Evolutionary conservation across 192 early-diverging fungal species (phyloP), one percentile per base, ranked within the genome.

Genomic region (Backusella circina): DNA sequence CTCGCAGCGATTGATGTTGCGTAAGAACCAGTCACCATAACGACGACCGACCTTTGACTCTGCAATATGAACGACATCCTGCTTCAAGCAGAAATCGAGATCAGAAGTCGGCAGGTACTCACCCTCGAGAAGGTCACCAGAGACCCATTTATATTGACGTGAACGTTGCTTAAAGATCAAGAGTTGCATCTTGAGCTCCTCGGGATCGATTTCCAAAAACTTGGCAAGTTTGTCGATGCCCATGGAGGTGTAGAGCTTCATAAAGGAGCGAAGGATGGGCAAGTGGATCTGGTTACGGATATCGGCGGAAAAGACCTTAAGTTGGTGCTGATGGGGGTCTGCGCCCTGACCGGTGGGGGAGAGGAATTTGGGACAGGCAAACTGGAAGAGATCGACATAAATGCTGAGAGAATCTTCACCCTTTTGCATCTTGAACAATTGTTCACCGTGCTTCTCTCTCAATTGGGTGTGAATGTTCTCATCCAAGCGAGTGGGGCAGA

Each of bases 171-270:
- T 98, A 84, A 94, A 94, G 61, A 97, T 89, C 84, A 98, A 85
- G 65, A 98, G 86, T 83, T 95, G 93, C 44, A 90, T 93, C 77
- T 92, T 90, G 32, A 96, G 86, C 79, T 95, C 92, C 31, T 92
- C 90, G 9, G 93, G 84, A n/a, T 91, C 90, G 76, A 92, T 87
- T 38, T 97, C 95, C 65, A 98, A 77, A 82, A 97, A 96, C 33
- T 89, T 86, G 10, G 95, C 93, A 71, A 98, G 84, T 77, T 97
- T 95, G 70, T 93, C 92, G 41, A 95, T 88, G 15, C 89, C 90
- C 89, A 99, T 92, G 37, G 95, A 93, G 2, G 95, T 96, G 87
- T 99, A 99, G 64, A 99, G 87, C 88, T 96, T 97, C 66, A 99
- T 85, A 91, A 94, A 98, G 32, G 95, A 97, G 13, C 97, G 85